Evolutionary conservation across 257 asterid species (phyloP), one percentile per base, ranked within the genome.

Genomic region (Capsicum chinense): DNA sequence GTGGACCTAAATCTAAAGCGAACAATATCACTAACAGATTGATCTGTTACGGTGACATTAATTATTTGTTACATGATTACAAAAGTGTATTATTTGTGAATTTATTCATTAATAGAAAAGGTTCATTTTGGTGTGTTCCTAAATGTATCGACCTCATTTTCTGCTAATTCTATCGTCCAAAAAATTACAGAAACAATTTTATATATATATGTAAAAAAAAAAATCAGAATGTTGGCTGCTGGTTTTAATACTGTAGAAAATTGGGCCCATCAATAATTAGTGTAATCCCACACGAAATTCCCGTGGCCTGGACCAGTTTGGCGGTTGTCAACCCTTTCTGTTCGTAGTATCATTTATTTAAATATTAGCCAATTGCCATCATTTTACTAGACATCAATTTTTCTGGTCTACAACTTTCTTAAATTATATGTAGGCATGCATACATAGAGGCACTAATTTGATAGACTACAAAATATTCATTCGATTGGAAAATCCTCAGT

Each of bases 251-350:
- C 17, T 56, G 19, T 19, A 4, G 0, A 19, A 42, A 42, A 21
- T 7, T 80, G 83, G 82, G 52, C 16, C 89, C 87, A 50, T 57
- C 83, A 69, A n/a, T 57, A 54, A 60, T 50, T 56, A 6, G 21
- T 50, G n/a, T 11, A 69, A 42, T 76, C 82, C 54, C 85, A 86
- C 88, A 26, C 90, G 84, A 83, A 57, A 87, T 85, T 85, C 91
- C 73, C 89, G 91, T 89, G 95, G 92, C 60, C 88, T 89, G 88
- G 89, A 89, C 92, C 87, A 80, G 86, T 88, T 90, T 86, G 92
- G 89, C 93, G 91, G 95, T 89, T 84, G 88, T 83, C 90, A 83
- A 79, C 87, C 90, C 80, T 44, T 42, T 63, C 58, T 14, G 1
- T 58, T 42, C 44, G 33, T 26, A 26, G 56, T 56, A 70, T 52